Evolutionary conservation across 1,139 yeast genomes (phyloP).

Genomic region (Zygosaccharomyces sapae): DNA sequence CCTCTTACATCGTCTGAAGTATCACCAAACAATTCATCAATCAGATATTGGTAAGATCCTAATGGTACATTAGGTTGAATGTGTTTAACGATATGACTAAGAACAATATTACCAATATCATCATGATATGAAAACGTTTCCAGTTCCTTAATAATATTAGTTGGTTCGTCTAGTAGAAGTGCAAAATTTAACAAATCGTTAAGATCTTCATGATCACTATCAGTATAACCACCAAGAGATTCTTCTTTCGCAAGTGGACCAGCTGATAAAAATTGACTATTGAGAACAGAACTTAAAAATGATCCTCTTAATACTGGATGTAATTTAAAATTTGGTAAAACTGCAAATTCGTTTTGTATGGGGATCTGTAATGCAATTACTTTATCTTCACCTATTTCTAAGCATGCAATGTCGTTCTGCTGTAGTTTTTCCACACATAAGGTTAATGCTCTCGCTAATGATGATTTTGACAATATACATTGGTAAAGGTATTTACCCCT

Average conservation of each 20-base stretch:
- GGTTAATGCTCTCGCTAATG: slow-evolving; percentile 65
- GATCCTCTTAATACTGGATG: slow-evolving; percentile 71
- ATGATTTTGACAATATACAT: slow-evolving; percentile 46
- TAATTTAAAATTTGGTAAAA: slow-evolving; percentile 59
- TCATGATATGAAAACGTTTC: slow-evolving; percentile 47
- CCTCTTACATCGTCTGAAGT: slow-evolving; percentile 13
- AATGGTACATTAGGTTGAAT: slow-evolving; percentile 34
- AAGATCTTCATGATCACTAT: slow-evolving; percentile 36
- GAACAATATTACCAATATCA: slow-evolving; percentile 30
- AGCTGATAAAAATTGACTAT: slow-evolving; percentile 35
- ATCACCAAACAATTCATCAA: slow-evolving; percentile 28
- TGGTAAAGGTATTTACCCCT: slow-evolving; percentile 33
- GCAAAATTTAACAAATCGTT: slow-evolving; percentile 47
- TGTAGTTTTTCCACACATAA: slow-evolving; percentile 66
- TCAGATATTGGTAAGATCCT: slow-evolving; percentile 29
- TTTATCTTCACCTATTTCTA: slow-evolving; percentile 60
- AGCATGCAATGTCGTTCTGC: slow-evolving; percentile 69
- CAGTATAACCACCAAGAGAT: slow-evolving; percentile 12
- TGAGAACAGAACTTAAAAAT: slow-evolving; percentile 57
- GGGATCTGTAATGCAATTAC: slow-evolving; percentile 85
- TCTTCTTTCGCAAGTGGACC: slow-evolving; percentile 16
- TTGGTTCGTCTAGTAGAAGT: slow-evolving; percentile 73
- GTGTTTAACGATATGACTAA: slow-evolving; percentile 32
- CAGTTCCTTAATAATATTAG: slow-evolving; percentile 64
- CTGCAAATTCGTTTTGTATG: slow-evolving; percentile 66